These are phyloP conservation scores for Ganoderma multipileum DNA, from an alignment of 1,284 basidiomycete genomes.

Conservation along the genomic window DNA sequence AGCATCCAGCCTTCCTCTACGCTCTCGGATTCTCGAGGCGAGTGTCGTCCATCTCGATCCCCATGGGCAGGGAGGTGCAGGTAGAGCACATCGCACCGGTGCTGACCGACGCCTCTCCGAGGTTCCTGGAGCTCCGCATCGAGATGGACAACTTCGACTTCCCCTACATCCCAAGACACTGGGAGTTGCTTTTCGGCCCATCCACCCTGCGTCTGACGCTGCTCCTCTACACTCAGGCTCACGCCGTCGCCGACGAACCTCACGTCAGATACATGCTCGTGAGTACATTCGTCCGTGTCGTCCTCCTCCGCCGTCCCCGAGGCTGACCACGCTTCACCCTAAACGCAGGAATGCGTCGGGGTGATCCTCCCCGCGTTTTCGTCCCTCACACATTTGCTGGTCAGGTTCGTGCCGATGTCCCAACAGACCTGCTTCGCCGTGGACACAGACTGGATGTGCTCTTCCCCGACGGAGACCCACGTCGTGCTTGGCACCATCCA, in stretches of 20 bases:
- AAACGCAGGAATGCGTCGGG: background rate
- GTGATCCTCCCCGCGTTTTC: background rate
- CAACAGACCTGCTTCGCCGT: background rate
- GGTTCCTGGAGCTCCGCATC: background rate
- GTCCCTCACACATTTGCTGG: background rate
- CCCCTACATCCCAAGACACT: background rate
- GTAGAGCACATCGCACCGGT: background rate
- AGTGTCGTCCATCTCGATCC: background rate
- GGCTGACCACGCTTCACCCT: background rate
- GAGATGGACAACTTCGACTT: background rate
- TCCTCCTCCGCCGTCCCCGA: background rate
- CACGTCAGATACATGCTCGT: background rate
- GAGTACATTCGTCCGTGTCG: background rate
- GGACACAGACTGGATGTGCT: background rate
- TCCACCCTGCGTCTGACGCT: background rate
- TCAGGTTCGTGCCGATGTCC: background rate
- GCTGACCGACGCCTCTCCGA: background rate
- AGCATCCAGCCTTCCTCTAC: background rate
- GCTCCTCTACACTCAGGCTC: background rate
- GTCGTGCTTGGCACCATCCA: background rate
- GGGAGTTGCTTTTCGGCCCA: background rate
- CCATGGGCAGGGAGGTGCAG: background rate
- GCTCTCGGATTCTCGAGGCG: background rate
- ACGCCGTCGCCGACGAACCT: background rate
- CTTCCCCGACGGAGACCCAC: background rate